Evolutionary conservation across 495 filamentous ascomycete species (phyloP), one percentile per base, ranked within the genome.

Genomic region (Xanthoparmelia taractica): DNA sequence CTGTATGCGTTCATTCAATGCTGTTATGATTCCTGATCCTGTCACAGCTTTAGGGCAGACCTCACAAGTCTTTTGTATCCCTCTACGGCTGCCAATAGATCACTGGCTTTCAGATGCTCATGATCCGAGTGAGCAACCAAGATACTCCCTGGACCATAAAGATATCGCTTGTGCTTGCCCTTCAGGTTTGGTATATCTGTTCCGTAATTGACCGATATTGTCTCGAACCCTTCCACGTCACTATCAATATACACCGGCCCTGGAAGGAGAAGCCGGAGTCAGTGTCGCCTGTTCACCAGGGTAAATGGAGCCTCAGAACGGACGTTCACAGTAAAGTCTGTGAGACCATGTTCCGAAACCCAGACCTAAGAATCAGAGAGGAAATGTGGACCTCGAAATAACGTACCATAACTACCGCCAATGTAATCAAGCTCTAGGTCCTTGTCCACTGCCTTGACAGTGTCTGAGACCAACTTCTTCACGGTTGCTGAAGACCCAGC

Each of bases 81-180:
- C 45, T 78, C 77, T 17, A 93, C 87, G 3, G 88, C 87, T 25
- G 79, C 75, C 71, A 85, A 79, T 43, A 95, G 68, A 52, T 96
- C 84, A 11, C 76, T 72, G 18, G 91, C 81, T 18, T 75, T 86
- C 60, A 97, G 71, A 63, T 84, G 84, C 78, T 97, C 93, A 69
- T 96, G 81, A 67, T 91, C 87, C 6, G 86, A 85, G 73, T 97
- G 93, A 6, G 94, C 93, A 52, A 96, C 90, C 60, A 92, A 78
- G 59, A 97, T 97, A 62, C 78, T 89, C 0, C 93, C 93, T 1
- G 90, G 92, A 0, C 91, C 93, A 75, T 92, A 97, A 45, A 96
- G 76, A 73, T 96, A 97, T 59, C 85, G 81, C 74, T 87, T 89
- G 57, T 93, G 88, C 36, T 85, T 79, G 10, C 85, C 83, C 25